Percentiles rank a stretch among this genome's conserved stretches.
Conservation (phyloP, 805 yeast species). For the Lachancea cidri region DNA sequence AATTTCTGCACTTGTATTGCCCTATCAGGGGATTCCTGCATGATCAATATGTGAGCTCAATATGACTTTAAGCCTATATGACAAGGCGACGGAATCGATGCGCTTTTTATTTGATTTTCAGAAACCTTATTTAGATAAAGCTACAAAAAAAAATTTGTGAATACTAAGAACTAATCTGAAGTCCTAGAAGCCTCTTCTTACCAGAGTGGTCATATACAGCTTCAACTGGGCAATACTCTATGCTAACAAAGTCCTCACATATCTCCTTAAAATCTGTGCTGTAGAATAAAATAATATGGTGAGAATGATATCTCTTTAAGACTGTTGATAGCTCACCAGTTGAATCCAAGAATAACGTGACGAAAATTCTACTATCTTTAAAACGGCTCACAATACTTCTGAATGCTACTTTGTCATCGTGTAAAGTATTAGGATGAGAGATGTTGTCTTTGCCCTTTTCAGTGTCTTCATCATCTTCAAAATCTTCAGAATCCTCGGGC, state of each 20-base stretch:
- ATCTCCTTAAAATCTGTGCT: slow-evolving; percentile 1
- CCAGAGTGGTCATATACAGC: slow-evolving; percentile 25
- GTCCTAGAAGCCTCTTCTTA: slow-evolving; percentile 14
- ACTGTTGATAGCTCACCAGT: slow-evolving; percentile 7
- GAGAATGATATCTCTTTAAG: slow-evolving; percentile 1
- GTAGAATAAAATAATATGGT: slow-evolving; percentile 8
- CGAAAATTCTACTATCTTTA: slow-evolving; percentile 8
- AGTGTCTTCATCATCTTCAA: slow-evolving; percentile 39
- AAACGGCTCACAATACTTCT: neutral
- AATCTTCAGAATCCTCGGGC: slow-evolving; percentile 25
- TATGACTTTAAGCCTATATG: too few relatives aligned
- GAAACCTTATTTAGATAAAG: too few relatives aligned
- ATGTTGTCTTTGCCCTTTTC: too few relatives aligned
- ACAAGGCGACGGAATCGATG: neutral
- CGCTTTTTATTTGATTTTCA: neutral
- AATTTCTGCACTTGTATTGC: slow-evolving; percentile 1
- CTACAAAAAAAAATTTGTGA: too few relatives aligned
- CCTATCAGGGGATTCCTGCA: neutral
- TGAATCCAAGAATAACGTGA: slow-evolving; percentile 20
- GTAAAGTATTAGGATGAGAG: too few relatives aligned
- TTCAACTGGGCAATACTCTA: slow-evolving; percentile 26
- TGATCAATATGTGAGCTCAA: neutral
- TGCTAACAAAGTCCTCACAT: slow-evolving; percentile 8
- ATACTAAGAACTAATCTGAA: slow-evolving; percentile 9
- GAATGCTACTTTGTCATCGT: neutral